Evolutionary conservation across 192 early-diverging fungal species (phyloP), one percentile per base, ranked within the genome.

Genomic region (Allomyces macrogynus): DNA sequence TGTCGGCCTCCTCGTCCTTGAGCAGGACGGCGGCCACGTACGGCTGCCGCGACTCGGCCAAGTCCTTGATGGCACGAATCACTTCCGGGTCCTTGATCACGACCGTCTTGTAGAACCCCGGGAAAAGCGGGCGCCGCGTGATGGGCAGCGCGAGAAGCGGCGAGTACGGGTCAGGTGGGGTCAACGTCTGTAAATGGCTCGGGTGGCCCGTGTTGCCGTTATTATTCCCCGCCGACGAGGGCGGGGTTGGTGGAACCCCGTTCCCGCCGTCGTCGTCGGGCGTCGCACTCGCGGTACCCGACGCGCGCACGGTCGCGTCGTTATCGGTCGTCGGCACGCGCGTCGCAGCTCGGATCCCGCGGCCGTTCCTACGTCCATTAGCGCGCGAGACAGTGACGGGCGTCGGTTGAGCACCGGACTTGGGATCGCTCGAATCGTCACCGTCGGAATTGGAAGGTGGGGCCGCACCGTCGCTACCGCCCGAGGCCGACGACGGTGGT

Each of bases 81-180:
- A 92, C 92, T 60, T 88, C 76, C 0, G 92, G 92, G 70, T 96
- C 89, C 73, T 94, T 93, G 65, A 99, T 91, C 24, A 92, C 91
- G 24, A 99, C 86, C 8, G 93, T 90, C 77, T 99, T 99, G 79
- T 95, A 99, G 71, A 95, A 93, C 25, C 93, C 93, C 23, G 95
- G 95, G 67, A 98, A 98, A 23, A 98, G 75, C 22, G 93, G 93
- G 24, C 95, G 80, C 11, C 91, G 78, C 20, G 91, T 88, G 64
- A 98, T 87, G 0, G 95, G 95, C 32, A 98, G 79, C 23, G 92
- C 91, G 68, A 99, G 77, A 0, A 96, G 86, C 67, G 95, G 90
- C 8, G 95, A 89, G 70, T 95, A 97, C 60, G 86, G 82, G 44
- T 92, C 89, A 7, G 94, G 94, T 10, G 95, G 86, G 9, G 86